phyloP scores from a whole-genome alignment of 176 grass and related monocot genomes.

The Juncus inflexus region DNA sequence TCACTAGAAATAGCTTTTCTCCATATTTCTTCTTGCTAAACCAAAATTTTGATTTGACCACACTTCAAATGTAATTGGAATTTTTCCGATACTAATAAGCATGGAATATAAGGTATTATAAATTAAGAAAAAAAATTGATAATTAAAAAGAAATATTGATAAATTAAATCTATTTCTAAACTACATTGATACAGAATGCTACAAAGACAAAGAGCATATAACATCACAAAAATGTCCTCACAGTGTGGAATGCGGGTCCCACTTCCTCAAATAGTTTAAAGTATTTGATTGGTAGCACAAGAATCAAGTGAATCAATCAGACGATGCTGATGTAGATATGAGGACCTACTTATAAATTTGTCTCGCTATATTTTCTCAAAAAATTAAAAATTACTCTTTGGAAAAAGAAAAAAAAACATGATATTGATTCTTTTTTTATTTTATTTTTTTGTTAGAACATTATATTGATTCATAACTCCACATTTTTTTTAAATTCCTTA shows the following conservation, averaged over 20 bases:
- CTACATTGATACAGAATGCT: neutral
- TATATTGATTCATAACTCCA: neutral
- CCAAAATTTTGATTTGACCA: too few relatives aligned
- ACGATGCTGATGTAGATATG: neutral
- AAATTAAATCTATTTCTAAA: too few relatives aligned
- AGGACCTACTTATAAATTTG: neutral
- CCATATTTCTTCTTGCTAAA: too few relatives aligned
- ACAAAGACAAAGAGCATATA: neutral
- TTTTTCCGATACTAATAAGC: too few relatives aligned
- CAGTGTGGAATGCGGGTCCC: neutral
- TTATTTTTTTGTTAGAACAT: neutral
- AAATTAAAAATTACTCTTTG: too few relatives aligned
- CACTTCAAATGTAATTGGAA: too few relatives aligned
- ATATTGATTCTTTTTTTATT: neutral
- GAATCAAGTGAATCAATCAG: slow-evolving; percentile 5
- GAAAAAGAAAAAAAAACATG: too few relatives aligned
- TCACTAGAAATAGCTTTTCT: too few relatives aligned
- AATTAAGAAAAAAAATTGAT: too few relatives aligned
- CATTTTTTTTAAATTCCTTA: too few relatives aligned
- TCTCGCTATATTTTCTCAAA: neutral
- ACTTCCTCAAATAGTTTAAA: neutral
- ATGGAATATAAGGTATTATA: too few relatives aligned
- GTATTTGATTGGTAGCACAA: neutral
- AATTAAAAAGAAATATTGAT: too few relatives aligned
- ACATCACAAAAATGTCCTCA: neutral